phyloP scores from a whole-genome alignment of 1,284 basidiomycete species.

The Puccinia polysora region DNA sequence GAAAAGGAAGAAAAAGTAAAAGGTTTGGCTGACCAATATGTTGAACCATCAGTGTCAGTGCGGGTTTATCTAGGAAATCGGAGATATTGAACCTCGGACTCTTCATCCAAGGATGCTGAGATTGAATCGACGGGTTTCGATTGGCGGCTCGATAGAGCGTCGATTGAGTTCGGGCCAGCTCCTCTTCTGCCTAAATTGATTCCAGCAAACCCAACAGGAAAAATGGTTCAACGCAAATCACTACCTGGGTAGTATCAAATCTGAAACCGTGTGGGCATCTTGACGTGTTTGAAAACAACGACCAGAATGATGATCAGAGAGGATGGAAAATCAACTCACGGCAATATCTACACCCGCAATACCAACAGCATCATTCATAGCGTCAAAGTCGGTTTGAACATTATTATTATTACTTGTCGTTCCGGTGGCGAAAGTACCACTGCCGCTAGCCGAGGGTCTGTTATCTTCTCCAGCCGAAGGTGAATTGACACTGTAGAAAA shows the following conservation, averaged over 20 bases:
- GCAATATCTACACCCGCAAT: constrained; percentile 74
- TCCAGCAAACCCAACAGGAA: background rate
- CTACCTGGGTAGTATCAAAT: background rate
- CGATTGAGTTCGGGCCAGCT: constrained; percentile 36
- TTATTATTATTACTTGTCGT: background rate
- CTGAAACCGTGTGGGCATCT: background rate
- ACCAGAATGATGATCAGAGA: background rate
- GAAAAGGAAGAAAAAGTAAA: background rate
- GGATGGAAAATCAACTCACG: too few species aligned
- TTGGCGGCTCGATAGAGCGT: background rate
- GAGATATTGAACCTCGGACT: constrained; percentile 11
- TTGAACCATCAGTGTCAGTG: constrained; percentile 32
- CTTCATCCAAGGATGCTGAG: constrained; percentile 8
- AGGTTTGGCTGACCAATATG: constrained; percentile 15
- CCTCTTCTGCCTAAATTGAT: constrained; percentile 49
- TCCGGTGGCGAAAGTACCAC: constrained; percentile 3
- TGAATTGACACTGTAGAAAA: constrained; percentile 4
- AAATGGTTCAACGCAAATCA: background rate
- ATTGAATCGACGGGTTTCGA: background rate
- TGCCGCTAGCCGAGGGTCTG: constrained; percentile 24
- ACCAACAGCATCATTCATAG: constrained; percentile 71
- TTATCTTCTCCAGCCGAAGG: constrained; percentile 1
- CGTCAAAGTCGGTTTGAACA: constrained; percentile 47
- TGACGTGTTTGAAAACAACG: background rate
- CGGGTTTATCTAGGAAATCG: constrained; percentile 27